phyloP scores from a whole-genome alignment of 2,329 filamentous ascomycete species.

The Cladobotryum protrusum region DNA sequence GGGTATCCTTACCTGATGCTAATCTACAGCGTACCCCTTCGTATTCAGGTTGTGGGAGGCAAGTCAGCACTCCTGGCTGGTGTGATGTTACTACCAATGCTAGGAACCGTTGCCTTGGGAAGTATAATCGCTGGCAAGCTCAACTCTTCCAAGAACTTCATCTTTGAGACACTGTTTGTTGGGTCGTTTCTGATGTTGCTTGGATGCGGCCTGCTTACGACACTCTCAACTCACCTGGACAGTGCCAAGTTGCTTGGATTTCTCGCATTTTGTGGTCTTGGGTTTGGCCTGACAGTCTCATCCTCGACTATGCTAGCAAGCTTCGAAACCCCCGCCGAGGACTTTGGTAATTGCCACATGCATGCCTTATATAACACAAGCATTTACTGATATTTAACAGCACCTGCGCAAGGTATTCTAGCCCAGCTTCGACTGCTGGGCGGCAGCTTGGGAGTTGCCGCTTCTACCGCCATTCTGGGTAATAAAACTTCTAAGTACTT shows the following conservation, averaged over 20 bases:
- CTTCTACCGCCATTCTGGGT: not conserved
- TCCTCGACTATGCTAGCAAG: not conserved
- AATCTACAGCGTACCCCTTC: not conserved
- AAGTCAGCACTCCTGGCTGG: not conserved
- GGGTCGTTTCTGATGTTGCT: not conserved
- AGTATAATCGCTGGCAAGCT: not conserved
- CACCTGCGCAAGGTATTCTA: conserved; percentile 3
- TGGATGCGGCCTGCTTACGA: not conserved
- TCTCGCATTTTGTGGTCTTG: not conserved
- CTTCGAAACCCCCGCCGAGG: not conserved
- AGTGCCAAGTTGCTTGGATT: not conserved
- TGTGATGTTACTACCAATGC: not conserved
- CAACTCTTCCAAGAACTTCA: not conserved
- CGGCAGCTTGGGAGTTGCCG: conserved; percentile 21
- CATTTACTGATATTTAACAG: not conserved
- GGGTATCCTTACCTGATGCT: not conserved
- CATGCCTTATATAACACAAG: not conserved
- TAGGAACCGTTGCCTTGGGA: not conserved
- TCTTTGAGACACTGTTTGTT: not conserved
- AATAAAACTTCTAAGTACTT: not conserved
- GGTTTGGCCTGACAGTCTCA: not conserved
- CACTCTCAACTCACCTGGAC: not conserved
- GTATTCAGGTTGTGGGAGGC: not conserved
- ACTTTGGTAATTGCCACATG: not conserved
- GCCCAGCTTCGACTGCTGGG: conserved; percentile 21